These are phyloP conservation scores for Cercophora sp. DNA, from an alignment of 495 filamentous ascomycete genomes.

Conservation along the genomic window DNA sequence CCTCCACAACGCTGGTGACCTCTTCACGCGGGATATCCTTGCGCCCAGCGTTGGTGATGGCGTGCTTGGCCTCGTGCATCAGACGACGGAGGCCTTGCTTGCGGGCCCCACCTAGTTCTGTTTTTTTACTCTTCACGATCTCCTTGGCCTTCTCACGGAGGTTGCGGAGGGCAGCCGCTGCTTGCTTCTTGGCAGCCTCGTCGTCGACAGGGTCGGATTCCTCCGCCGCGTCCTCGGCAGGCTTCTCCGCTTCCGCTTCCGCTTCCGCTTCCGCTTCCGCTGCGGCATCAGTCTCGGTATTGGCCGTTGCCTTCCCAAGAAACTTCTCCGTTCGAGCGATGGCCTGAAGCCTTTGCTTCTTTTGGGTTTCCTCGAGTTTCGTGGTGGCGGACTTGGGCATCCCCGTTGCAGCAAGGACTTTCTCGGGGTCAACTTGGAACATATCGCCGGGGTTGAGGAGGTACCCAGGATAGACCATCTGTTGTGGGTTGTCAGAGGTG, in stretches of 20 bases:
- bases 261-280: constrained; percentile 31
- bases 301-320: too few relatives aligned
- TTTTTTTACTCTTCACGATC: constrained; percentile 17
- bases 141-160: constrained; percentile 26
- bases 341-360: constrained; percentile 10
- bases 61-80: constrained; percentile 24
- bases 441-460: constrained; percentile 96
- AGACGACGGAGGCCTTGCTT: constrained; percentile 36
- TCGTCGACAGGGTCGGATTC: constrained; percentile 20
- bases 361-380: constrained; percentile 1
- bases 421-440: constrained; percentile 88
- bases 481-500: neutral
- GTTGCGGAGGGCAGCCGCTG: neutral
- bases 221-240: too few relatives aligned
- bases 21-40: constrained; percentile 4
- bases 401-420: constrained; percentile 84
- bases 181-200: constrained; percentile 26
- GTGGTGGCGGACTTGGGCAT: constrained; percentile 49
- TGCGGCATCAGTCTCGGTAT: constrained; percentile 25
- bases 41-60: constrained; percentile 22
- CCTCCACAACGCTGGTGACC: constrained; percentile 16
- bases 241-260: constrained; percentile 17
- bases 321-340: too few relatives aligned
- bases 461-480: constrained; percentile 93
- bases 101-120: constrained; percentile 23